Base-by-base conservation (phyloP, 2,329 filamentous ascomycete genomes). In the Colletotrichum graminicola region DNA sequence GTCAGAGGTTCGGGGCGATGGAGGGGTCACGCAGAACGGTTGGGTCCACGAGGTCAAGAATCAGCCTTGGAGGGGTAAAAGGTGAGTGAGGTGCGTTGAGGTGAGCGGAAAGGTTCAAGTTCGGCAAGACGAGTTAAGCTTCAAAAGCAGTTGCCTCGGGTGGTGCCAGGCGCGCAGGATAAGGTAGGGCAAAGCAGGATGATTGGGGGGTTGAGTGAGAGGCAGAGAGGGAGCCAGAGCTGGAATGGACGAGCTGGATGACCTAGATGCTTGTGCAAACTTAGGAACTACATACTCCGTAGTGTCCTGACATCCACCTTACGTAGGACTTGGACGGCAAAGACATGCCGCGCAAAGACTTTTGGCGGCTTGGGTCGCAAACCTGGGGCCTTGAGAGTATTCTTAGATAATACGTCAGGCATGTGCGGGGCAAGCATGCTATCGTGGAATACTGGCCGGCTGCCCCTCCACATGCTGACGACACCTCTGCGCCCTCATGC, bases 401-500 rank as follows among this genome's bases (percentile, higher is more conserved):
- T 51, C 43, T 62, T 45, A 47, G 67, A 67, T 71, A 71, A 62
- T 32, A 52, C 18, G 26, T 23, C 36, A 36, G n/a, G 41, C 16
- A 18, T 18, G 49, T 29, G 43, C 43, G 52, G 49, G 57, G 57
- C 57, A 43, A 56, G 18, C 21, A 26, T 34, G 49, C 51, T 71
- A 71, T 66, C 57, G 57, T 39, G 12, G 36, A 29, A 51, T 56
- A 71, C 67, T 23, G 18, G 34, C 41, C 36, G 52, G 34, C 8
- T 54, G 52, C 57, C 64, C 64, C 67, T 57, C 63, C 57, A 71
- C 36, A 71, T 43, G 67, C 67, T 71, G 67, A 71, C 57, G 67
- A 71, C 67, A 67, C 64, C 49, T 70, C 62, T 47, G 34, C 21
- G 32, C 36, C 39, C 47, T 51, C 14, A 21, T 71, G 67, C 57